Conservation (phyloP, 2,329 filamentous ascomycete species). For the Akanthomyces lecanii region DNA sequence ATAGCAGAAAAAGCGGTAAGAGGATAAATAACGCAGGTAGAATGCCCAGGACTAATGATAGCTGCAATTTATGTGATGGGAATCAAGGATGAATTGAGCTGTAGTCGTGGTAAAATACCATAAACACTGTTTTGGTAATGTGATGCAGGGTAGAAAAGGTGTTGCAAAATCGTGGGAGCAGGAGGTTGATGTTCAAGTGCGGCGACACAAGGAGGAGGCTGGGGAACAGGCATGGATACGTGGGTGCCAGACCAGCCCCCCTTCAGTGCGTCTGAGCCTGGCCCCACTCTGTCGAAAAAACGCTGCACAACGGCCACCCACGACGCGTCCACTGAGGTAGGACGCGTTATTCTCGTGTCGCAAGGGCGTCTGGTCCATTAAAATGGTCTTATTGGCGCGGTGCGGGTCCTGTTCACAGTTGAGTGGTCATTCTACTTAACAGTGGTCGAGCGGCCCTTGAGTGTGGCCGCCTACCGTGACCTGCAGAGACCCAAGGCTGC, state of each 20-base stretch:
- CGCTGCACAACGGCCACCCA: neutral
- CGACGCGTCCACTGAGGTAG: slow-evolving; percentile 4
- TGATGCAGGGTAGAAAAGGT: slow-evolving; percentile 17
- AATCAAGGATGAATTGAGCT: slow-evolving; percentile 7
- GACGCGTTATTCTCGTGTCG: slow-evolving; percentile 16
- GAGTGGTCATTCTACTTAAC: neutral
- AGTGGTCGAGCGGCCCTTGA: neutral
- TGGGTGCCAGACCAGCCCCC: slow-evolving; percentile 17
- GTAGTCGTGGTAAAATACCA: neutral
- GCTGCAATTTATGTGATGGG: neutral
- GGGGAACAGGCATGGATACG: slow-evolving; percentile 13
- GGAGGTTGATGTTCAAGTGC: slow-evolving; percentile 16
- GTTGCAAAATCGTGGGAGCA: slow-evolving; percentile 5
- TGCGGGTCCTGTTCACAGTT: neutral
- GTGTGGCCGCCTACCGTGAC: neutral
- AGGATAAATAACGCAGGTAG: neutral
- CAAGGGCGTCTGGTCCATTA: slow-evolving; percentile 9
- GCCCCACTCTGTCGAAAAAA: slow-evolving; percentile 6
- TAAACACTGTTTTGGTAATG: slow-evolving; percentile 6
- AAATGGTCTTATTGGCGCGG: neutral
- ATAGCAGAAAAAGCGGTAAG: slow-evolving; percentile 5
- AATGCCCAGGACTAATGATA: slow-evolving; percentile 10
- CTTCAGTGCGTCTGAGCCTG: neutral
- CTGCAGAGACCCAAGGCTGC: neutral
- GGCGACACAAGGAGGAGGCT: slow-evolving; percentile 17